Base-by-base conservation (phyloP, 768 basidiomycete genomes). In the Rhizopogon salebrosus region DNA sequence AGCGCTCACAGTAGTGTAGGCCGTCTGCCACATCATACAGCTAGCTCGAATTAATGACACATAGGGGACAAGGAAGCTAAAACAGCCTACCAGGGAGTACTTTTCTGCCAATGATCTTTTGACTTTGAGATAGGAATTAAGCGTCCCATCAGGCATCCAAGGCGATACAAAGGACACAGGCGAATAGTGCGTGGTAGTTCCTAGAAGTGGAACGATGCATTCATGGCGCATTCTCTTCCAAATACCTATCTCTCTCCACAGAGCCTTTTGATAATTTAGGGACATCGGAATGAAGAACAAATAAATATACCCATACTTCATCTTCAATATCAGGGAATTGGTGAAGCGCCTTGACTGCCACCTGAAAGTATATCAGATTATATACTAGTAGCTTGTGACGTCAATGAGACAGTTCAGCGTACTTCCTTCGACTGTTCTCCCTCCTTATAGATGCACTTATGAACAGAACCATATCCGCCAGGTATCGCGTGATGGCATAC, bases 141-240 rank as follows among this genome's bases (percentile, higher is more conserved):
- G 42, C 6, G 42, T 43, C 26, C 42, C 42, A 18, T 43, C 18
- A 18, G 42, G n/a, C 42, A 43, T 43, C 42, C 42, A 43, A 13
- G 11, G 26, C 26, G 42, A 43, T 10, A 43, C 42, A 3, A 27
- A 7, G n/a, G 42, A 43, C 10, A 43, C 41, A 3, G 23, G 24
- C n/a, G 41, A 26, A 24, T 41, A 8, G 24, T 53, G 16, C 4
- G 36, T 49, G 20, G 52, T 29, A 39, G 31, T 48, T 6, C 46
- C 46, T 6, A 38, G 26, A 22, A 53, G 26, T 23, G 23, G 48
- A 49, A 49, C 34, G 11, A 53, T 38, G 20, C 22, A 31, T 35
- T 53, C 13, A 16, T 53, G 36, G n/a, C 52, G 45, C 22, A 38
- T 20, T 22, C 46, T 48, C 39, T 35, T 46, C 50, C 50, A 51